Base-by-base conservation (phyloP, 73 alveolate genomes). In the Diophrys appendiculata region DNA sequence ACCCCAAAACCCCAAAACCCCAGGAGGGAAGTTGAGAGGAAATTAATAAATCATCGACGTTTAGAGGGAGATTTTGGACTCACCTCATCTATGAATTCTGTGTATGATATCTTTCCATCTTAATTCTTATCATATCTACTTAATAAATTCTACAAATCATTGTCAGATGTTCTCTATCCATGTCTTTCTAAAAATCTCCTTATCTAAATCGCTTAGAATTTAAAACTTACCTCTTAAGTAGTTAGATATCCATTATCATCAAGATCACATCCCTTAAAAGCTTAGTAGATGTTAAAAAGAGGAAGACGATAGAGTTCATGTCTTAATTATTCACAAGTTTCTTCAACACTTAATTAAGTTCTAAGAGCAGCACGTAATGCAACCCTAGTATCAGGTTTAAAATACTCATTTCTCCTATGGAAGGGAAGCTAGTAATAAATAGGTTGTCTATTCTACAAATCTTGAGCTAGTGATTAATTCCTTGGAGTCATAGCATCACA, bases 401-500 rank as follows among this genome's bases (percentile, higher is more conserved):
- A 43, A 43, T 43, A 43, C 18, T 43, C 60, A 43, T 43, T 43
- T 18, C 5, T 43, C n/a, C 60, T 5, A 43, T 43, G 60, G 18
- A 18, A 5, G 60, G 60, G 60, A 18, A 43, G 60, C 18, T 43
- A 18, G 18, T 43, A 18, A 18, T 43, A 43, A 18, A 43, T 43
- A 11, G 83, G 76, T 23, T 43, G 72, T 22, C 72, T 25, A 1
- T 18, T 27, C 13, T 55, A 1, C 14, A 75, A 33, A 0, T 25
- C 68, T 1, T 2, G 0, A 0, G 83, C 73, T 27, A 31, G 67
- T 25, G 27, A n/a, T 13, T 24, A 24, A 52, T 86, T 87, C 29
- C 29, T 78, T 22, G 93, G 93, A 2, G 70, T 33, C 79, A 86
- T 69, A 33, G 89, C 76, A 68, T 86, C 93, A 31, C 93, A 86